Evolutionary conservation across 148 eudicot species (phyloP).

Genomic region (Fagopyrum esculentum): DNA sequence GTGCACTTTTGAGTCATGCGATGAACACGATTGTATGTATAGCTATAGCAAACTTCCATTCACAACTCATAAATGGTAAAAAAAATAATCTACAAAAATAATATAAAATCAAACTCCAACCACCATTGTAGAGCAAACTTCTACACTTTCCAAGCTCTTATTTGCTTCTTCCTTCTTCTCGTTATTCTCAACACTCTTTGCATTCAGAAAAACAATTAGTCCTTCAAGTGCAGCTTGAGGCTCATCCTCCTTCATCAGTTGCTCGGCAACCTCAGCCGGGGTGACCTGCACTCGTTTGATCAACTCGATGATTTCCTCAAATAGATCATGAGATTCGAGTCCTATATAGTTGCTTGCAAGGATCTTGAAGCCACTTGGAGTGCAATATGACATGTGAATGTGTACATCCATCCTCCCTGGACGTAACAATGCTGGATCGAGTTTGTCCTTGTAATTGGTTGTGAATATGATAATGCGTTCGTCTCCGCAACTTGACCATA

Average conservation of each 20-base stretch:
- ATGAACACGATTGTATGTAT: no score
- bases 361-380: slow-evolving; percentile 27
- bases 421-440: slow-evolving; percentile 37
- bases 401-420: slow-evolving; percentile 55
- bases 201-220: slow-evolving; percentile 15
- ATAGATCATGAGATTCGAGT: slow-evolving; percentile 26
- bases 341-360: slow-evolving; percentile 42
- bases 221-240: slow-evolving; percentile 12
- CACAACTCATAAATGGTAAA: no score
- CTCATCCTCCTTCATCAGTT: slow-evolving; percentile 20
- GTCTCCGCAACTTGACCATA: slow-evolving; percentile 48
- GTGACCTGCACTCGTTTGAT: slow-evolving; percentile 19
- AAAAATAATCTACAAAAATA: no score
- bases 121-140: no score
- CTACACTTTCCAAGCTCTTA: background rate
- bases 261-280: slow-evolving; percentile 31
- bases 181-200: background rate
- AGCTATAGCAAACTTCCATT: no score
- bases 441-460: slow-evolving; percentile 39
- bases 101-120: no score
- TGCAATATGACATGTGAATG: slow-evolving; percentile 50
- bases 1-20: no score
- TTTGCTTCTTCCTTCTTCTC: background rate
- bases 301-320: slow-evolving; percentile 31
- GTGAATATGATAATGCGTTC: slow-evolving; percentile 47